Evolutionary conservation across 202 grass and related monocot genomes (phyloP).

Genomic region (Schoenoplectus tabernaemontani): DNA sequence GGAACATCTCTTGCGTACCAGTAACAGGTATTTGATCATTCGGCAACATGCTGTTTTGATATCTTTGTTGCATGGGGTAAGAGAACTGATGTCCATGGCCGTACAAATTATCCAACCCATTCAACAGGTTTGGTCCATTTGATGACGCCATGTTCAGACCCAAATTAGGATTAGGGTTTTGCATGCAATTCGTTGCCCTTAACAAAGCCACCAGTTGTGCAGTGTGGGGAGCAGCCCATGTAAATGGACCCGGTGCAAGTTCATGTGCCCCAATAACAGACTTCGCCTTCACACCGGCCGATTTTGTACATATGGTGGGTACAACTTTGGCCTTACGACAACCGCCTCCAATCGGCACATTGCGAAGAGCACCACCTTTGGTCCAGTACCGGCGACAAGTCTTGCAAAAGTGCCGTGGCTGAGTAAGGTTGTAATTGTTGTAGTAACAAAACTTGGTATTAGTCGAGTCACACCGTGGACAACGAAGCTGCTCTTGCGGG

Average conservation of each 20-base stretch:
- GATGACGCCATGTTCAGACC: constrained; percentile 12
- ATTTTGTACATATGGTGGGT: constrained; percentile 23
- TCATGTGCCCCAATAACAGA: constrained; percentile 12
- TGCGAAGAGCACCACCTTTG: constrained; percentile 42
- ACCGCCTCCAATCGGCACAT: constrained; percentile 39
- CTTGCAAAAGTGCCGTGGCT: constrained; percentile 50
- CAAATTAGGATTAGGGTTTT: constrained; percentile 30
- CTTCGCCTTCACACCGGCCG: background rate
- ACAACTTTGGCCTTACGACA: constrained; percentile 38
- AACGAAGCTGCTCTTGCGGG: constrained; percentile 24
- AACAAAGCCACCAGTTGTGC: constrained; percentile 34
- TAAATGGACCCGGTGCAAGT: constrained; percentile 18
- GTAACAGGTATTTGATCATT: background rate
- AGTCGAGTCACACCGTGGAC: constrained; percentile 35
- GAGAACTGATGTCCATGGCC: constrained; percentile 7
- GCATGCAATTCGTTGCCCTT: constrained; percentile 22
- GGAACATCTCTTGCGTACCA: constrained; percentile 19
- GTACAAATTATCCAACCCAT: constrained; percentile 15
- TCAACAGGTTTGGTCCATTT: constrained; percentile 17
- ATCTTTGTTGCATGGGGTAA: constrained; percentile 18
- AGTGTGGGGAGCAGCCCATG: constrained; percentile 31
- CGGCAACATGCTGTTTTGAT: constrained; percentile 10
- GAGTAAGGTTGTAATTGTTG: constrained; percentile 50
- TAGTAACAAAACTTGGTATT: constrained; percentile 58
- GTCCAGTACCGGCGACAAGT: constrained; percentile 49